Base-by-base conservation (phyloP, 2,329 filamentous ascomycete genomes). In the Alternaria burnsii region DNA sequence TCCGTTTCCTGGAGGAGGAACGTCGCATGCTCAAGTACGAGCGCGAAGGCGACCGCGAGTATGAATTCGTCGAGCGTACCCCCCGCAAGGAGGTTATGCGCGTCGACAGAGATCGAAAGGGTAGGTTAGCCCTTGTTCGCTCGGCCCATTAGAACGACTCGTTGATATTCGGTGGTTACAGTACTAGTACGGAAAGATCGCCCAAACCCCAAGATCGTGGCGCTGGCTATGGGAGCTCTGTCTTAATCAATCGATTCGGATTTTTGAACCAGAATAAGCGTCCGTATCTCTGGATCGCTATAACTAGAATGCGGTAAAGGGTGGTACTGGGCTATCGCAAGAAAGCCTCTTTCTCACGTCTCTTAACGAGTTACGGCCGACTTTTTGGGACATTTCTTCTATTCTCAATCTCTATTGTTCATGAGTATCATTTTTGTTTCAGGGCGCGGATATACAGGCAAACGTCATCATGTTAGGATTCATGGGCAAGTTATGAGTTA, bases 41-140 rank as follows among this genome's bases (percentile, higher is more conserved):
- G 75, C 83, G 86, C 44, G 82, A 84, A 48, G 80, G 81, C 22
- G 82, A 84, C 47, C 80, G 81, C 30, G 84, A 87, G 28, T 86
- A 88, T 55, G 89, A 92, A 34, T 84, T 91, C 46, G 77, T 91
- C 43, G 89, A 88, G 60, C 77, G 81, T 55, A 83, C 66, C 58
- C 77, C 66, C 52, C 82, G 70, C 72, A 84, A 69, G 52, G 86
- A 88, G 60, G 79, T 89, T 55, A 83, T 91, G 65, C 85, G 90
- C 70, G 88, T 97, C 72, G 91, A 93, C 82, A 93, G 91, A 84
- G 93, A 97, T 82, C 90, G 90, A 85, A 95, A 92, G 93, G 93
- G 94, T 96, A 95, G 90, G 91, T 89, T 95, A 88, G 88, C 89
- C 84, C 89, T 94, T 82, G 91, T 91, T 83, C 87, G 92, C 80